Base-by-base conservation (phyloP, 345 rosid genomes). In the Microthlaspi erraticum region DNA sequence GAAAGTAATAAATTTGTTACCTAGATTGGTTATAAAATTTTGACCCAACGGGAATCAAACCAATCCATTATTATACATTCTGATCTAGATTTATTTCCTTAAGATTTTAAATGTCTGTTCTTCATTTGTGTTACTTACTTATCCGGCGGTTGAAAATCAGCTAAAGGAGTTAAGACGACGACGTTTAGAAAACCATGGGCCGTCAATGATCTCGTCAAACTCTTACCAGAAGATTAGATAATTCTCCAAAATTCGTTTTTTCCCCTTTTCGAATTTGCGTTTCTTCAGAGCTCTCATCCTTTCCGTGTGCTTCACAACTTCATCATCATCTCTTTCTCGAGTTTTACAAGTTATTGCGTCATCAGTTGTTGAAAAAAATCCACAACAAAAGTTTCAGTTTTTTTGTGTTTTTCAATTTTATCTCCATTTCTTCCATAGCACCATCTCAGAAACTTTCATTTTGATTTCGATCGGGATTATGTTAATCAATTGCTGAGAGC, bases 221-320 rank as follows among this genome's bases (percentile, higher is more conserved):
- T 18, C 48, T 66, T 68, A 54, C 74, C 70, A 68, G 70, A 56
- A 16, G 63, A 44, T 26, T 36, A 72, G 77, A 73, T 67, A 42
- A 42, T 60, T 74, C 68, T 60, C 20, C 14, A 29, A 6, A 41
- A 11, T 53, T 39, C 71, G 12, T n/a, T 41, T 54, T 67, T 38
- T 34, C 10, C 41, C 44, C 42, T 64, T 56, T 45, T 62, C 70
- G 50, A 44, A 53, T 61, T 68, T 64, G 55, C 61, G 60, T 67
- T 43, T 69, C 58, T 10, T 61, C 64, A 34, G 5, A 38, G 13
- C 29, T 66, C n/a, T n/a, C 72, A 75, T 75, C 70, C 60, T 39
- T 76, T 69, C 54, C 71, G 75, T 76, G 75, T 76, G 75, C 55
- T 76, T 62, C 55, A 48, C 74, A 75, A 62, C 74, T 69, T 36